Base-by-base conservation (phyloP, 345 rosid genomes). In the Moringa oleifera region DNA sequence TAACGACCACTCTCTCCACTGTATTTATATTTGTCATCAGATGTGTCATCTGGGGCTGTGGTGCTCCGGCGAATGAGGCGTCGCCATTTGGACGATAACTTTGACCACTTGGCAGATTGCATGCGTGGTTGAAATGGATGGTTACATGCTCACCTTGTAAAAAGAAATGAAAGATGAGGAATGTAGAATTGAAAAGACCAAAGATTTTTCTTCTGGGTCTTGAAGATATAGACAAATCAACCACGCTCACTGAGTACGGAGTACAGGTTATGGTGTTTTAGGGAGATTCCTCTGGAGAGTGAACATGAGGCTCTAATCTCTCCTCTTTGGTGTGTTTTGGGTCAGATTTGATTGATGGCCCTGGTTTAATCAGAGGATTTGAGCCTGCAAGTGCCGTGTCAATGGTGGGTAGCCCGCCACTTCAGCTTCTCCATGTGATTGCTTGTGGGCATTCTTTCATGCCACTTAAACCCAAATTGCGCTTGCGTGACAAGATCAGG, bases 11-110 rank as follows among this genome's bases (percentile, higher is more conserved):
- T 67, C 71, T 55, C 63, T 61, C 57, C 3, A 54, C 63, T 65
- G 54, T 28, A 70, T 79, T 83, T 88, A 84, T 88, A 81, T 58
- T 67, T 60, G 59, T 73, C 78, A 37, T 51, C 13, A 75, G 94
- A 93, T 88, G 80, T 81, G 81, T 70, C 71, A 65, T 82, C 84
- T 88, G 89, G 83, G 98, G 98, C 77, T 83, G 80, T 74, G 51
- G 69, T 77, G 76, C 4, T 31, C 66, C 69, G 25, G 56, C 87
- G 76, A 88, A 85, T 78, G 0, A 25, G 33, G 18, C 18, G 19
- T 19, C 0, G 83, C 79, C 96, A 84, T 58, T 80, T 93, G 90
- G 84, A 79, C 61, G 86, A 74, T 85, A 77, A 83, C 68, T 77
- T 75, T 67, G 73, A 61, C 62, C 51, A 51, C 51, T 59, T 58